These are phyloP conservation scores for Aureobasidium sp. DNA, from an alignment of 2,329 filamentous ascomycete species.

Conservation along the genomic window DNA sequence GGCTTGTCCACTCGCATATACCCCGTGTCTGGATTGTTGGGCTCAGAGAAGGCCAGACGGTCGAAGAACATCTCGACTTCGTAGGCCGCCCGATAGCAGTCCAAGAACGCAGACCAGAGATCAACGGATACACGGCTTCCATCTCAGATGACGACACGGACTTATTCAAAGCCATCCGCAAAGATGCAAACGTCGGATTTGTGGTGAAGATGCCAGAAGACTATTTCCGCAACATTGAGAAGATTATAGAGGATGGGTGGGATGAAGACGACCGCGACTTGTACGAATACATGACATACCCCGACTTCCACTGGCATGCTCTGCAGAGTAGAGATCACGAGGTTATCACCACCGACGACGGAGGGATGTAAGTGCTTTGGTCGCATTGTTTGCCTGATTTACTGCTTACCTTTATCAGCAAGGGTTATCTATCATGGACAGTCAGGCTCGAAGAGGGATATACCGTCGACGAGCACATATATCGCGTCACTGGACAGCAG, in stretches of 20 bases:
- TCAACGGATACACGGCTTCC: neutral
- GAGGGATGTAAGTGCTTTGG: neutral
- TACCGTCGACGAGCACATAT: neutral
- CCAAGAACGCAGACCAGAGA: neutral
- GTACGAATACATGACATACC: neutral
- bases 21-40: neutral
- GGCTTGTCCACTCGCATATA: neutral
- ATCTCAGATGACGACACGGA: neutral
- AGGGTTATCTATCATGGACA: neutral
- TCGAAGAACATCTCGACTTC: neutral
- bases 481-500: neutral
- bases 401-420: neutral
- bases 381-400: neutral
- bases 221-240: neutral
- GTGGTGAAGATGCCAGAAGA: neutral
- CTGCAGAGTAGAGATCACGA: neutral
- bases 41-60: neutral
- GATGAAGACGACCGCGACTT: neutral
- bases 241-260: neutral
- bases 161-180: neutral
- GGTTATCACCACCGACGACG: neutral
- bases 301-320: neutral
- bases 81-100: neutral
- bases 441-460: neutral
- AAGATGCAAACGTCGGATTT: neutral